A percentile compares a stretch with the other conserved stretches of the same genome.
Evolutionary conservation across 164 flowering plant genomes (phyloP).

Genomic region (Annona squamosa): DNA sequence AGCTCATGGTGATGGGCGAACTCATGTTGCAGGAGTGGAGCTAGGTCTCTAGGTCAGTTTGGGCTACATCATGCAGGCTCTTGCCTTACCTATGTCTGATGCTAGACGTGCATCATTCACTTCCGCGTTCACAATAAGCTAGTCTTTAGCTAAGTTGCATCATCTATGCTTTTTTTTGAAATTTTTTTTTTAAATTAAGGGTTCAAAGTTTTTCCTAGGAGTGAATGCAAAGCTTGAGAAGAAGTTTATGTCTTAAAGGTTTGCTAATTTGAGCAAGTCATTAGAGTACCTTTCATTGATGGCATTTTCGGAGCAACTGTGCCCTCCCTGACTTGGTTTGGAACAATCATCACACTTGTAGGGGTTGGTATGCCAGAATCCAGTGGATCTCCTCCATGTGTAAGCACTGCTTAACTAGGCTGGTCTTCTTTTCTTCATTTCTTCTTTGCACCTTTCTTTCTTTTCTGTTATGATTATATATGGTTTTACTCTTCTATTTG

Average conservation of each 20-base stretch:
- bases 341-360: conserved; percentile 58
- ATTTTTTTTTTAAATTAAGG: not conserved
- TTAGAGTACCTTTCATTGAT: conserved; percentile 75
- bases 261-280: conserved; percentile 42
- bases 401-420: conserved; percentile 27
- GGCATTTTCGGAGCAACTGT: conserved; percentile 70
- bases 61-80: conserved; percentile 73
- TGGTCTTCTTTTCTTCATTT: no score
- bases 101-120: conserved; percentile 89
- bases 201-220: not conserved
- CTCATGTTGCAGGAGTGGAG: conserved; percentile 68
- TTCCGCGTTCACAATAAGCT: conserved; percentile 64
- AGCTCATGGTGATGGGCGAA: conserved; percentile 42
- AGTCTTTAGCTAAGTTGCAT: conserved; percentile 14
- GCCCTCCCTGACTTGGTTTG: conserved; percentile 71
- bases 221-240: not conserved
- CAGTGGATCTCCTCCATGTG: conserved; percentile 90
- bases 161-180: not conserved
- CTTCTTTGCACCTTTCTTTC: no score
- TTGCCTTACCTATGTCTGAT: conserved; percentile 76
- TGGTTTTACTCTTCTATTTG: no score
- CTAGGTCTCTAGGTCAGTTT: conserved; percentile 87
- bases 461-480: no score
- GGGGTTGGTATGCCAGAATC: conserved; percentile 82
- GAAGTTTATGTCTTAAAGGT: conserved; percentile 1